These are phyloP conservation scores for Phalaenopsis equestris DNA, from an alignment of 106 monocot genomes.

Conservation along the genomic window DNA sequence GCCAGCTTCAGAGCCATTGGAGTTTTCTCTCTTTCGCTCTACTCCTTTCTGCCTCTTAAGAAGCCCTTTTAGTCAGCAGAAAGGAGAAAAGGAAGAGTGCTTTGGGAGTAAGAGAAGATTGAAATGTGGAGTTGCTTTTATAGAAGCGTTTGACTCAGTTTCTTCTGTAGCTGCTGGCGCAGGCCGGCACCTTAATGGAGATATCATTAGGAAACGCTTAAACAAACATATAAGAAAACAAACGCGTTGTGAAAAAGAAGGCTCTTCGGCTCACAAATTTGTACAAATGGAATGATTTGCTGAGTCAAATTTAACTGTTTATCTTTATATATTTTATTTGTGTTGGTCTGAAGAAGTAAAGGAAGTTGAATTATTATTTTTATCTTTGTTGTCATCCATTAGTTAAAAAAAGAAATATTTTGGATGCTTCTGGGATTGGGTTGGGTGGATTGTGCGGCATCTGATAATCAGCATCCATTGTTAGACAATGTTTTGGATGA, in stretches of 20 bases:
- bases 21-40: neutral
- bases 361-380: too few species aligned
- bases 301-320: neutral
- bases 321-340: too few species aligned
- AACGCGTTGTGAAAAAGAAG: too few species aligned
- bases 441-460: too few species aligned
- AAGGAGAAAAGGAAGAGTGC: too few species aligned
- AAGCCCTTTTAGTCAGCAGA: neutral
- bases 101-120: neutral
- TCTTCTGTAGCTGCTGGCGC: neutral
- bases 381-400: too few species aligned
- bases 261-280: neutral
- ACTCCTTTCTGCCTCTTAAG: neutral
- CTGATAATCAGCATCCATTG: too few species aligned
- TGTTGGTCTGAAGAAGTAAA: too few species aligned
- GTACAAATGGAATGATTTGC: neutral
- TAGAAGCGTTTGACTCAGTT: neutral
- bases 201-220: neutral
- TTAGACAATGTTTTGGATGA: too few species aligned
- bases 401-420: too few species aligned
- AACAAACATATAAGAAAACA: neutral
- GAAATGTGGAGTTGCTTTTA: neutral
- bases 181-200: neutral
- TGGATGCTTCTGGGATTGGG: too few species aligned
- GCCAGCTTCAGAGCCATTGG: neutral